Evolutionary conservation across 1,284 basidiomycete genomes (phyloP), one percentile per base, ranked within the genome.

Genomic region (Ustilago curta): DNA sequence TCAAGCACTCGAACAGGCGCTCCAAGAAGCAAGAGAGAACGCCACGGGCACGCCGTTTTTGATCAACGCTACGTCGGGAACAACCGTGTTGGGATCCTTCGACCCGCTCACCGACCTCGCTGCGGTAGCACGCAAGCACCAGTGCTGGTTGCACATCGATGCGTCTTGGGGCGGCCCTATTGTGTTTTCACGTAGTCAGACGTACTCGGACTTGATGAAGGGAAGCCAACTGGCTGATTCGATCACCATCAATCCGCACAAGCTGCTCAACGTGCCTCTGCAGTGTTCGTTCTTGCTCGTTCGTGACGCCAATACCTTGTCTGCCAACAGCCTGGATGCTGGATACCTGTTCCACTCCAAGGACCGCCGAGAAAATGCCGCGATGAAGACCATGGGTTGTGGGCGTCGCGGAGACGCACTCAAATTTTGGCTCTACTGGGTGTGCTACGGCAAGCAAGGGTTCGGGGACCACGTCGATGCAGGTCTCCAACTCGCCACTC

Each of bases 161-260:
- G 86, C 76, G 3, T 84, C 79, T 8, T 87, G 86, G 86, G 86
- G 86, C 29, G 86, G 86, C 0, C 71, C 82, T 18, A 81, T 85
- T 29, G 68, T 86, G 16, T 86, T 86, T 59, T 84, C 82, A 42
- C 55, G 74, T 19, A 59, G 53, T 8, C 35, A 60, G 7, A 40
- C 54, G 21, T 66, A 69, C 25, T 48, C 62, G 3, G 8, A 27
- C 4, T 51, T 84, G 29, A 76, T 87, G 62, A 59, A 69, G 14
- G 86, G 86, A 14, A 77, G 78, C 32, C 44, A 72, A 16, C 27
- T 59, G 11, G 85, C 84, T 3, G 76, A 87, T 59, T 85, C 83
- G 59, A 72, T 87, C 57, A 83, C 85, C 14, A 77, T 86, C 64
- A 86, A 84, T 47, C 86, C 86, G 8, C 86, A 87, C 79, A 87